Conservation (phyloP, 495 filamentous ascomycete species). For the Penicillium riverlandense region DNA sequence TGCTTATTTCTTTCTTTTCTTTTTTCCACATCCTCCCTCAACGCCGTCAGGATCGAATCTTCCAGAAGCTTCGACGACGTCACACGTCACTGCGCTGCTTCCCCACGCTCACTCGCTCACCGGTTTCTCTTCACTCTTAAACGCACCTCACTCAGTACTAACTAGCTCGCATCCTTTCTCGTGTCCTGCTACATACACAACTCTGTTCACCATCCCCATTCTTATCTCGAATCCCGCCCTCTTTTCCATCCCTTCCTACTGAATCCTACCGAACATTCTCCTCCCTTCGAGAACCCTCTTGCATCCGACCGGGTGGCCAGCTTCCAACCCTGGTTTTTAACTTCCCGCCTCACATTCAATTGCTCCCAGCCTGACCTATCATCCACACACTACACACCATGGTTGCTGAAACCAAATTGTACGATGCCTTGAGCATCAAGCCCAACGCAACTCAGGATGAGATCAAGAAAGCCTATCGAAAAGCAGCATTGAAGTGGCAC, state of each 20-base stretch:
- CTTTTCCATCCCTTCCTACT: neutral
- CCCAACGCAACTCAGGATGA: conserved; percentile 81
- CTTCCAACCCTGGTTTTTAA: conserved; percentile 6
- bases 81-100: conserved; percentile 21
- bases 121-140: conserved; percentile 3
- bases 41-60: conserved; percentile 12
- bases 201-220: neutral
- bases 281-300: conserved; percentile 29
- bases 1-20: no score
- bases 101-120: no score
- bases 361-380: neutral
- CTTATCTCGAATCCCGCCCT: neutral
- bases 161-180: no score
- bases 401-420: conserved; percentile 84
- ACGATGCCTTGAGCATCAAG: conserved; percentile 69
- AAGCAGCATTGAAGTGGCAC: conserved; percentile 85
- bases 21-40: no score
- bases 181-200: neutral
- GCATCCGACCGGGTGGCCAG: neutral
- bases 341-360: neutral
- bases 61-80: conserved; percentile 35
- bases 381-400: conserved; percentile 39
- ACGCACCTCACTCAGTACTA: no score
- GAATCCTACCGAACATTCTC: conserved; percentile 26
- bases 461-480: conserved; percentile 96